phyloP scores from a whole-genome alignment of 345 rosid genomes.

The Melastoma malabathricum region DNA sequence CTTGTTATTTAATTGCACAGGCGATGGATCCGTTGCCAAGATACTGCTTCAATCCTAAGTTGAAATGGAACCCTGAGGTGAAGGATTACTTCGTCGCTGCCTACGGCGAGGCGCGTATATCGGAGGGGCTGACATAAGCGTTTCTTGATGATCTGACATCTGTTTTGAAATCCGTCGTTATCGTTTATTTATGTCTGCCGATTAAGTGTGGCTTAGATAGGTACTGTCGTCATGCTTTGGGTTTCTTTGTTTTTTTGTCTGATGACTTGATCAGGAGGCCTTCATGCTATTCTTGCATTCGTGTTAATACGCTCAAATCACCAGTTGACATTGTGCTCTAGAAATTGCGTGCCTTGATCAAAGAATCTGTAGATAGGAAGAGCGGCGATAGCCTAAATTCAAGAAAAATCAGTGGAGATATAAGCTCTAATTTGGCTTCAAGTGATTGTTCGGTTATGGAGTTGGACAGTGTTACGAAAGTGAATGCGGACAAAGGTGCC shows the following conservation, averaged over 20 bases:
- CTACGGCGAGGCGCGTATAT: conserved; percentile 64
- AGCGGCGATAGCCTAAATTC: conserved; percentile 13
- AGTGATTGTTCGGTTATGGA: no score
- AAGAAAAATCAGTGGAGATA: conserved; percentile 11
- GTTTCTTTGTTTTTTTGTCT: neutral
- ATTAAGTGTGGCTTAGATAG: no score
- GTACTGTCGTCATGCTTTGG: neutral
- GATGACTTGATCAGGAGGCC: conserved; percentile 44
- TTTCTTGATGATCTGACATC: neutral
- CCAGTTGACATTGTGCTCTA: conserved; percentile 55
- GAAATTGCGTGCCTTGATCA: conserved; percentile 39
- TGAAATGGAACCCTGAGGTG: conserved; percentile 78
- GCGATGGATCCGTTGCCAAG: conserved; percentile 52
- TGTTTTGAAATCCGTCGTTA: neutral
- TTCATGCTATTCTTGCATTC: conserved; percentile 74
- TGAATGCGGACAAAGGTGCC: neutral
- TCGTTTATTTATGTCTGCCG: neutral
- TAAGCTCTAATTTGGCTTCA: conserved; percentile 1
- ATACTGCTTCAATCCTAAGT: conserved; percentile 55
- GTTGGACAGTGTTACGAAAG: no score
- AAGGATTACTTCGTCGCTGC: conserved; percentile 74
- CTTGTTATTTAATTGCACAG: neutral
- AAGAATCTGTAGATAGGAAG: conserved; percentile 15
- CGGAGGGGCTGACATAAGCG: conserved; percentile 60
- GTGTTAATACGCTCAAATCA: conserved; percentile 65